These are phyloP conservation scores for Yamadazyma spencermartinsiae DNA, from an alignment of 1,139 yeast genomes.

Conservation along the genomic window DNA sequence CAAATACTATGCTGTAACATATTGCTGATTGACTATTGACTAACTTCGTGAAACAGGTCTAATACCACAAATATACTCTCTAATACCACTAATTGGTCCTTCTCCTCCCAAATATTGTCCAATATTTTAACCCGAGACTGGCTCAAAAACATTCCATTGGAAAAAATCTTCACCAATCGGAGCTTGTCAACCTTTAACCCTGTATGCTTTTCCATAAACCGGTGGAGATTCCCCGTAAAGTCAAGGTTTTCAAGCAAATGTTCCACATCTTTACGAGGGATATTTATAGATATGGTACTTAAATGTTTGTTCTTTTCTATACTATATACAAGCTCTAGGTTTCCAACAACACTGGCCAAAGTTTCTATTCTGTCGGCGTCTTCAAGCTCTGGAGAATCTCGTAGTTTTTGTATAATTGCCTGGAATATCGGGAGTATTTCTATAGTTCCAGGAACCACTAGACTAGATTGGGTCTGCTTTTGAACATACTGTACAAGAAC, in stretches of 20 bases:
- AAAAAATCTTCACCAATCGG: constrained; percentile 20
- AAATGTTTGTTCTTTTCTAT: constrained; percentile 15
- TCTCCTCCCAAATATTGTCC: constrained; percentile 2
- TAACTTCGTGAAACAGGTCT: not conserved
- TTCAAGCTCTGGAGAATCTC: not conserved
- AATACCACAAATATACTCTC: not conserved
- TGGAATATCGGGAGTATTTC: not conserved
- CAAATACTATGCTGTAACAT: too few species aligned
- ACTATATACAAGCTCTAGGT: constrained; percentile 19
- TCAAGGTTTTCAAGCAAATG: constrained; percentile 11
- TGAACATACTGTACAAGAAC: not conserved
- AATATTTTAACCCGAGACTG: not conserved
- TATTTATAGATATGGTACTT: constrained; percentile 23
- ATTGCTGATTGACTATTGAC: too few species aligned
- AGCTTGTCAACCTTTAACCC: constrained; percentile 23
- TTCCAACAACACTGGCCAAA: constrained; percentile 11
- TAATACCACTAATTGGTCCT: constrained; percentile 12
- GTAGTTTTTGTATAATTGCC: not conserved
- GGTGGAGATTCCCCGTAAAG: constrained; percentile 12
- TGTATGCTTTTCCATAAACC: constrained; percentile 21
- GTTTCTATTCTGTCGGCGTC: not conserved
- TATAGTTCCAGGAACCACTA: not conserved
- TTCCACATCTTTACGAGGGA: constrained; percentile 23
- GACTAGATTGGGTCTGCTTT: not conserved
- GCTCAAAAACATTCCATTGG: constrained; percentile 6